phyloP scores from a whole-genome alignment of 2,329 filamentous ascomycete genomes.

The Phaeophleospora eucalypticola region DNA sequence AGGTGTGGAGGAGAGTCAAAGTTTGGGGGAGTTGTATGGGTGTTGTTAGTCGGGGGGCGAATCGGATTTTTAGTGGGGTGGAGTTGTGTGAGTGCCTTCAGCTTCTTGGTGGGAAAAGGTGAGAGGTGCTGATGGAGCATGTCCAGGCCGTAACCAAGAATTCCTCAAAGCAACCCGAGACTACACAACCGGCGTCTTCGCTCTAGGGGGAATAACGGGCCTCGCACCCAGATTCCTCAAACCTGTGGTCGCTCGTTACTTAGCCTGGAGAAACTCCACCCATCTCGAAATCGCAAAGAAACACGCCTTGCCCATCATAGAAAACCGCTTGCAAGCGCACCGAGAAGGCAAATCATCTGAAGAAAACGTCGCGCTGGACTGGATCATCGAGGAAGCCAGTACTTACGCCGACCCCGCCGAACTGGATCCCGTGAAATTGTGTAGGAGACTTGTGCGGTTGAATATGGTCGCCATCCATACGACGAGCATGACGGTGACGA shows the following conservation, averaged over 20 bases:
- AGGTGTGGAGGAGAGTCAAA: slow-evolving; percentile 6
- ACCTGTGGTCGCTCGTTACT: slow-evolving; percentile 1
- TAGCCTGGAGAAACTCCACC: background rate
- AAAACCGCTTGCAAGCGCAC: slow-evolving; percentile 3
- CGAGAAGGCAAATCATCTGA: background rate
- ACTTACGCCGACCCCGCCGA: slow-evolving; percentile 5
- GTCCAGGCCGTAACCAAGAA: slow-evolving; percentile 10
- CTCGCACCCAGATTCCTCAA: too few relatives aligned
- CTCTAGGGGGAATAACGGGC: background rate
- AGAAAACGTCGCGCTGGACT: slow-evolving; percentile 16
- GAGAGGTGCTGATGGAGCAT: background rate
- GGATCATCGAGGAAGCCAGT: slow-evolving; percentile 14
- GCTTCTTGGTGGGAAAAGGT: too few relatives aligned
- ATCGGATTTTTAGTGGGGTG: slow-evolving; percentile 18
- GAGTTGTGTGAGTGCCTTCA: slow-evolving; percentile 12
- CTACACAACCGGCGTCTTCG: slow-evolving; percentile 13
- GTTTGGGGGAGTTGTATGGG: slow-evolving; percentile 8
- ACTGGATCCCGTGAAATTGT: slow-evolving; percentile 11
- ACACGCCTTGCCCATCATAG: slow-evolving; percentile 6
- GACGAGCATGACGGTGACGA: slow-evolving; percentile 20
- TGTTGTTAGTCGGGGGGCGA: slow-evolving; percentile 19
- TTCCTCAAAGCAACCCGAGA: slow-evolving; percentile 15
- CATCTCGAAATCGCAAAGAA: slow-evolving; percentile 5
- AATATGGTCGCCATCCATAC: slow-evolving; percentile 28
- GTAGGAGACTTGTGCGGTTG: slow-evolving; percentile 16